Evolutionary conservation across 1,284 basidiomycete species (phyloP), one percentile per base, ranked within the genome.

Genomic region (Trametes polyzona): DNA sequence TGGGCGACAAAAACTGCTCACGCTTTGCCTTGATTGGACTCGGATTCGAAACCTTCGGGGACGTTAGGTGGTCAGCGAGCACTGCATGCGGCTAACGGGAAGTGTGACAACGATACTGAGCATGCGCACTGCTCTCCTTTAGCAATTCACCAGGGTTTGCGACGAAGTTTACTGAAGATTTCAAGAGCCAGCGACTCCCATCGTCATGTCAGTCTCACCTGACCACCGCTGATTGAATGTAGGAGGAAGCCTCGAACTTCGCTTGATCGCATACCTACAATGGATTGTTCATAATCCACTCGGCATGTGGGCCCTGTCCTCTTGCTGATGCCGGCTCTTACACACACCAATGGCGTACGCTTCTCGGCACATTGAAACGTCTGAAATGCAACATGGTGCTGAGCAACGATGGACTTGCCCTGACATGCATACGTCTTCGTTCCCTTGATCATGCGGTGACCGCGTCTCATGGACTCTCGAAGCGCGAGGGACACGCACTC

Each of bases 51-150:
- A 3, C 23, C 36, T 19, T 19, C 19, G 36, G 19, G 6, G 26
- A 26, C 21, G 5, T 16, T 9, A 14, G 7, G 23, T 21, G 7
- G 27, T 24, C n/a, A 32, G 37, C 27, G 16, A 23, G 37, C 46
- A 55, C 39, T 27, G 46, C 47, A 48, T 55, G 53, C 32, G 40
- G 29, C 32, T 29, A 42, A 29, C 24, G 29, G 32, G n/a, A 14
- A 14, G n/a, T n/a, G n/a, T n/a, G n/a, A n/a, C n/a, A n/a, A n/a
- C n/a, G n/a, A n/a, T n/a, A n/a, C n/a, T n/a, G n/a, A n/a, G n/a
- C n/a, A 30, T 36, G 39, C 7, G 37, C 26, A 24, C 23, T 19
- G 21, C 30, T 4, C 10, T 14, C 1, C n/a, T n/a, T n/a, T 36
- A 29, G 12, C 23, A 32, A 37, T 23, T 16, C 21, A 23, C 36